Conservation (phyloP, 148 eudicot species). For the Rhododendron vialii region DNA sequence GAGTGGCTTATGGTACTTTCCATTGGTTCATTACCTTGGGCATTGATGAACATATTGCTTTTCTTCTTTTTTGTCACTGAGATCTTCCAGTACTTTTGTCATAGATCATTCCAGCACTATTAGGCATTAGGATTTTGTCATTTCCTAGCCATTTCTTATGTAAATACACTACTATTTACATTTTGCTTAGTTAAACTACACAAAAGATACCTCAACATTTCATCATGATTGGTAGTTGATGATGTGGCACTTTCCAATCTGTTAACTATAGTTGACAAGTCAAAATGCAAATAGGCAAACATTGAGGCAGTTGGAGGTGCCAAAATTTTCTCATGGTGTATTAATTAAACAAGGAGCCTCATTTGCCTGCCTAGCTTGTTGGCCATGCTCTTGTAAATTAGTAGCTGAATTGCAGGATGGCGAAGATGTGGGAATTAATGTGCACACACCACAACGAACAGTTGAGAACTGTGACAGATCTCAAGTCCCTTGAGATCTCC, state of each 20-base stretch:
- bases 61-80: not conserved
- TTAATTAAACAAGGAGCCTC: not conserved
- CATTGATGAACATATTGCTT: not conserved
- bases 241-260: not conserved
- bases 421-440: conserved; percentile 81
- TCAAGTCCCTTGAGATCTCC: conserved; percentile 57
- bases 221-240: not conserved
- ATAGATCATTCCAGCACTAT: not conserved
- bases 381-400: not conserved
- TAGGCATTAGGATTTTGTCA: not conserved
- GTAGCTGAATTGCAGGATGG: conserved; percentile 51
- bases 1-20: not conserved
- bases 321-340: not conserved
- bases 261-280: not conserved
- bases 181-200: not conserved
- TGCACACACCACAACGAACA: conserved; percentile 59
- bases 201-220: not conserved
- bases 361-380: not conserved
- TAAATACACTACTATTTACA: not conserved
- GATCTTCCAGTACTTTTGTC: not conserved
- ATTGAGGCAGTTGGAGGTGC: not conserved
- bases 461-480: conserved; percentile 41
- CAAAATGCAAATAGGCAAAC: not conserved
- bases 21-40: not conserved
- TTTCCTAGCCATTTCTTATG: not conserved